Evolutionary conservation across 768 basidiomycete species (phyloP), one percentile per base, ranked within the genome.

Genomic region (Butyriboletus loyo): DNA sequence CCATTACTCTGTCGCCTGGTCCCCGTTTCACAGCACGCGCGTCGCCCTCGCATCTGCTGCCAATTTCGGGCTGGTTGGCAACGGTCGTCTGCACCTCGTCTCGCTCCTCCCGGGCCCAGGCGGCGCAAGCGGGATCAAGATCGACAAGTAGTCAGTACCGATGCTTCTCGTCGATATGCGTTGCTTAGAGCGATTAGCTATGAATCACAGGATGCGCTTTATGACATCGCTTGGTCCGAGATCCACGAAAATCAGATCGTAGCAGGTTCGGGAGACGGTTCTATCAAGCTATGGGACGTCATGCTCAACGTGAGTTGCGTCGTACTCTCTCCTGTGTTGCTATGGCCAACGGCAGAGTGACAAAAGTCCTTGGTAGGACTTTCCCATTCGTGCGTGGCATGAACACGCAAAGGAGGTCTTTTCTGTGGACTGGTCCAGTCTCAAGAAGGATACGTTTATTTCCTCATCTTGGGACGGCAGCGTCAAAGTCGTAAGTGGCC

Each of bases 221-320:
- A 87, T 67, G 93, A 95, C 63, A 74, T 93, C 43, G 92, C 95
- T 1, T 98, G 95, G 95, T 94, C 91, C 32, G 96, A 98, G 72
- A 70, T 84, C 30, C 92, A 97, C 70, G 94, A 96, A 73, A 93
- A 96, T 65, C 96, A 98, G 65, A 72, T 98, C 34, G 86, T 89
- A 2, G 85, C 92, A 1, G 89, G 83, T 1, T 93, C 91, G 9
- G 96, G 92, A 41, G 92, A 97, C 63, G 94, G 94, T 2, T 88
- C 90, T 14, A 79, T 97, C 63, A 85, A 85, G 66, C 73, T 98
- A 28, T 98, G 94, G 90, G 96, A 98, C 67, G 75, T 90, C 22
- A 82, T 84, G 75, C 75, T 97, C 44, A 86, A 92, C 62, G 93
- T 95, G 72, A 63, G 75, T 60, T 42, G 17, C 32, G 8, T 36